Conservation (phyloP, 1,284 basidiomycete genomes). For the Rhodotorula sp. region DNA sequence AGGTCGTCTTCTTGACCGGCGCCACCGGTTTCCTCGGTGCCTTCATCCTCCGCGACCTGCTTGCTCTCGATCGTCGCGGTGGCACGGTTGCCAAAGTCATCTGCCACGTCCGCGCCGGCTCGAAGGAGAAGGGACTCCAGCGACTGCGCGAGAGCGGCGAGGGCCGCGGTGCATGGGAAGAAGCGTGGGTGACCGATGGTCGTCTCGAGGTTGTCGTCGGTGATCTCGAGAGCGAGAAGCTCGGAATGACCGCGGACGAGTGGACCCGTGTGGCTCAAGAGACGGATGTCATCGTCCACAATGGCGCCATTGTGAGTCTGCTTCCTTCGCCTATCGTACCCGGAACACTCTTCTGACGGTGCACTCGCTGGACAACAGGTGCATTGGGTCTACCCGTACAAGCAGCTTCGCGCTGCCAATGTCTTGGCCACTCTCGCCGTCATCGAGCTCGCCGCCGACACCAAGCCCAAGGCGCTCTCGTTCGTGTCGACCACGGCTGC, state of each 20-base stretch:
- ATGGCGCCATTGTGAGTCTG: conserved; percentile 81
- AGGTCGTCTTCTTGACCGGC: conserved; percentile 83
- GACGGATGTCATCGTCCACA: conserved; percentile 86
- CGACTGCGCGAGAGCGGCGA: conserved; percentile 74
- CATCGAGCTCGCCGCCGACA: conserved; percentile 71
- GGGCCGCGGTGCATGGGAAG: conserved; percentile 89
- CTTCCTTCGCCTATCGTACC: not conserved
- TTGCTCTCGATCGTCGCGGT: conserved; percentile 54
- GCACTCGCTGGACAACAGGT: conserved; percentile 58
- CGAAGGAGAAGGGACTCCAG: conserved; percentile 63
- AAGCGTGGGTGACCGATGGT: conserved; percentile 71
- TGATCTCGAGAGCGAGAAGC: conserved; percentile 72
- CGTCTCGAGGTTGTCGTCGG: conserved; percentile 83
- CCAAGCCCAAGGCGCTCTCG: conserved; percentile 72
- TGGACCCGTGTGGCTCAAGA: conserved; percentile 74
- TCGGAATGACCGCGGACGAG: conserved; percentile 67
- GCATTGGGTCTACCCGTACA: conserved; percentile 99
- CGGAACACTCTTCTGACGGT: too few species aligned
- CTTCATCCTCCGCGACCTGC: conserved; percentile 81
- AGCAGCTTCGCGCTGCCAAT: conserved; percentile 86
- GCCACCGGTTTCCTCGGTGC: conserved; percentile 97
- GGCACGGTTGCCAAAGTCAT: conserved; percentile 79
- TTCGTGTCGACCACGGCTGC: conserved; percentile 95
- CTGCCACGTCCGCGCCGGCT: conserved; percentile 79
- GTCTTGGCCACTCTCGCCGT: conserved; percentile 84